Percentiles rank a stretch among this genome's conserved stretches.
Conservation (phyloP, 768 basidiomycete species). For the Tulasnella sp. region DNA sequence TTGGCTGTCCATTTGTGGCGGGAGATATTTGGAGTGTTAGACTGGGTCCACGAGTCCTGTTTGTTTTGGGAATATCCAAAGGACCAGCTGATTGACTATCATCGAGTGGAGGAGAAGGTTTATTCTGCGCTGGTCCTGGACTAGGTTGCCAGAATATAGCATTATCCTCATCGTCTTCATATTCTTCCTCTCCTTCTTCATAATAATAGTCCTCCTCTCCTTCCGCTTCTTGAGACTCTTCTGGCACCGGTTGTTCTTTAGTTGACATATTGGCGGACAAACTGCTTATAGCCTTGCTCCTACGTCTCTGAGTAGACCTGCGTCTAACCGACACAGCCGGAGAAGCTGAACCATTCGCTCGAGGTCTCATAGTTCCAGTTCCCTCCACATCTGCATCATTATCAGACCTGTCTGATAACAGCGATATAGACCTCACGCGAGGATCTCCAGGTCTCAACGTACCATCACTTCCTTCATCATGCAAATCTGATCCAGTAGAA, state of each 20-base stretch:
- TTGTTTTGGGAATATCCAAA: not conserved
- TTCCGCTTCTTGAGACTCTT: not conserved
- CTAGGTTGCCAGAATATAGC: constrained; percentile 9
- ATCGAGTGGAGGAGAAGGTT: constrained; percentile 2
- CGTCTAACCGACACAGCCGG: not conserved
- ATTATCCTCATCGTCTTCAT: constrained; percentile 6
- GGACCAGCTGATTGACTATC: not conserved
- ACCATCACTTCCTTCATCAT: constrained; percentile 11
- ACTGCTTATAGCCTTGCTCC: not conserved
- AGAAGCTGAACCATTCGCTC: not conserved
- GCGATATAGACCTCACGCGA: not conserved
- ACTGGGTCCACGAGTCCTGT: constrained; percentile 3
- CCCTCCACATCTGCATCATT: constrained; percentile 2
- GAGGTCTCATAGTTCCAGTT: constrained; percentile 2
- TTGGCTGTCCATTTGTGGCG: not conserved
- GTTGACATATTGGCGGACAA: not conserved
- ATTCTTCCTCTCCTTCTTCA: constrained; percentile 3
- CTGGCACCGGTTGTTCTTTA: not conserved
- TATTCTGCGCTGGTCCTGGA: not conserved
- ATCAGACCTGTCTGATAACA: constrained; percentile 10
- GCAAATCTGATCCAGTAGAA: constrained; percentile 4
- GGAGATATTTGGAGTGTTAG: constrained; percentile 4
- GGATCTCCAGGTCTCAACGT: constrained; percentile 12
- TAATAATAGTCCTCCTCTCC: not conserved
- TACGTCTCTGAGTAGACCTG: not conserved